Conservation (phyloP, 2,329 filamentous ascomycete genomes). For the Xylariaceae sp. region DNA sequence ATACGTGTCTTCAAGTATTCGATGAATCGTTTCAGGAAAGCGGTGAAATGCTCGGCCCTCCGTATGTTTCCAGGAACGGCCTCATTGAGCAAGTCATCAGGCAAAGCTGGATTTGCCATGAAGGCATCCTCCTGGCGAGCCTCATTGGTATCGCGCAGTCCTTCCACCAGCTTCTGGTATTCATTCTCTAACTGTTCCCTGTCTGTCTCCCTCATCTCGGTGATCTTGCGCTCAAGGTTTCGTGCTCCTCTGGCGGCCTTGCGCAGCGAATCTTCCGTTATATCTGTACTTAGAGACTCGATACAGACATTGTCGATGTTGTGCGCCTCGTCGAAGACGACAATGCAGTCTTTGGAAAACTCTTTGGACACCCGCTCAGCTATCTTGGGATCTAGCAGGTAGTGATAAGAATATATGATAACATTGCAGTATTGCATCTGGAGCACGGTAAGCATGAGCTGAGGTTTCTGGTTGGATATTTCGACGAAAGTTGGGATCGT, state of each 20-base stretch:
- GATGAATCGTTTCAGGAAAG: constrained; percentile 94
- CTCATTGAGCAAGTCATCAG: constrained; percentile 92
- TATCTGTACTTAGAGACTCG: constrained; percentile 92
- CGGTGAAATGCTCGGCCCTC: constrained; percentile 91
- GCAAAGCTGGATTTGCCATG: constrained; percentile 94
- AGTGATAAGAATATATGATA: constrained; percentile 99
- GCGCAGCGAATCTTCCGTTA: constrained; percentile 91
- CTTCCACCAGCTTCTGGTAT: constrained; percentile 93
- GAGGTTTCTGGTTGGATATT: not conserved
- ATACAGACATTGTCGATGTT: constrained; percentile 99
- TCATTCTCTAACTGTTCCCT: constrained; percentile 93
- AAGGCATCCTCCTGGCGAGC: constrained; percentile 92
- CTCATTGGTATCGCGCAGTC: constrained; percentile 84
- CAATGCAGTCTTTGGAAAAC: constrained; percentile 95
- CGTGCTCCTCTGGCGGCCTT: constrained; percentile 89
- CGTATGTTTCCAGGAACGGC: constrained; percentile 96
- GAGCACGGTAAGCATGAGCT: constrained; percentile 12
- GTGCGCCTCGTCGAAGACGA: constrained; percentile 98
- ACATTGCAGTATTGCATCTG: constrained; percentile 99
- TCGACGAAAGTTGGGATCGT: constrained; percentile 32
- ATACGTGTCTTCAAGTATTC: constrained; percentile 98
- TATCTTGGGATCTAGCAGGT: constrained; percentile 96
- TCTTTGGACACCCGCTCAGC: constrained; percentile 94
- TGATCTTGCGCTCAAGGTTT: constrained; percentile 88
- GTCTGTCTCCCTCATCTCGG: constrained; percentile 94